Conservation (phyloP, 148 eudicot genomes). For the Pharnaceum exiguum region DNA sequence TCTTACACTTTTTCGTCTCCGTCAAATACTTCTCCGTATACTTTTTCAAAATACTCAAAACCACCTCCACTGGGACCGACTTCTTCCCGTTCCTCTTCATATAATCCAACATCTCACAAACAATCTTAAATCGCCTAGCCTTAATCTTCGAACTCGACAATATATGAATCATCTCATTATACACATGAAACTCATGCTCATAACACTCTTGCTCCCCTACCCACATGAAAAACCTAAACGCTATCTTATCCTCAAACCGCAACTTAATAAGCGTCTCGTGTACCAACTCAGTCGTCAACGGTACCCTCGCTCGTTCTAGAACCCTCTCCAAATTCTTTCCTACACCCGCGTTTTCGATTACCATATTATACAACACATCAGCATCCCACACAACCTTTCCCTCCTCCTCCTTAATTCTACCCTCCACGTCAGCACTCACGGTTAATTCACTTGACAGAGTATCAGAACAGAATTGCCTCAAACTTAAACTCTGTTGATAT, state of each 20-base stretch:
- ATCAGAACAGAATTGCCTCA: slow-evolving; percentile 2
- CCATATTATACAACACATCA: slow-evolving; percentile 36
- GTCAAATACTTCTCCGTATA: slow-evolving; percentile 79
- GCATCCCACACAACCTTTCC: slow-evolving; percentile 10
- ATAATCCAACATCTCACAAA: slow-evolving; percentile 83
- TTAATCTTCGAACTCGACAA: slow-evolving; percentile 71
- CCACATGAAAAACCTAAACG: slow-evolving; percentile 95
- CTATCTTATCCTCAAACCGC: slow-evolving; percentile 67
- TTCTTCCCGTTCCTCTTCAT: slow-evolving; percentile 70
- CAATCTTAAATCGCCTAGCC: slow-evolving; percentile 61
- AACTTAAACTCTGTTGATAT: background rate
- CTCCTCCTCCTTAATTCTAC: background rate
- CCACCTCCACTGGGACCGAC: slow-evolving; percentile 62
- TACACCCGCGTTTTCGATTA: slow-evolving; percentile 32
- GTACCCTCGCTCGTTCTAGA: slow-evolving; percentile 36
- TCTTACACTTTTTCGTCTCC: slow-evolving; percentile 71
- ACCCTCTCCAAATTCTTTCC: slow-evolving; percentile 43
- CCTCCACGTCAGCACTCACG: background rate
- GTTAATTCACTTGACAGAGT: background rate
- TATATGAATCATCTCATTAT: slow-evolving; percentile 85
- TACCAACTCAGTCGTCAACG: slow-evolving; percentile 56
- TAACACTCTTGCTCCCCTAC: slow-evolving; percentile 61
- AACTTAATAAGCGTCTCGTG: slow-evolving; percentile 51
- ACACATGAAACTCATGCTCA: slow-evolving; percentile 60
- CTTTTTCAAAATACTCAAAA: slow-evolving; percentile 52